phyloP scores from a whole-genome alignment of 345 rosid genomes.

The Cochlearia excelsa region DNA sequence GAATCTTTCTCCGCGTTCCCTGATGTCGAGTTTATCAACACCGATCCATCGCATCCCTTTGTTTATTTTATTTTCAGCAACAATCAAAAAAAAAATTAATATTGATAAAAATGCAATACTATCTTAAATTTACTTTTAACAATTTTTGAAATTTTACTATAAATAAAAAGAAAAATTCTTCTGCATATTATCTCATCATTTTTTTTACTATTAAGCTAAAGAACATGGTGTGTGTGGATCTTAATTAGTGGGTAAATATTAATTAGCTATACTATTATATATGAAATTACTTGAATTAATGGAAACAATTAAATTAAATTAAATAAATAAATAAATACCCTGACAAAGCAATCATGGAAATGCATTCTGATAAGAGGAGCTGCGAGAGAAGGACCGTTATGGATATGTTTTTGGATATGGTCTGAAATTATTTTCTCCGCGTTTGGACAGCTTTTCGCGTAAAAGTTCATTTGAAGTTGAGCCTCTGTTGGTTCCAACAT shows the following conservation, averaged over 20 bases:
- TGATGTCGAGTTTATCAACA: constrained; percentile 69
- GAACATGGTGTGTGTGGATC: too few species aligned
- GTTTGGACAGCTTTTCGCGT: constrained; percentile 64
- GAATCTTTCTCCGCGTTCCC: constrained; percentile 59
- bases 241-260: too few species aligned
- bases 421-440: constrained; percentile 67
- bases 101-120: neutral
- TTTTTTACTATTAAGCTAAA: neutral
- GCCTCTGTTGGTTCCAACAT: constrained; percentile 38
- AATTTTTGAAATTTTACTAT: too few species aligned
- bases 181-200: neutral
- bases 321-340: constrained; percentile 37
- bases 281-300: neutral
- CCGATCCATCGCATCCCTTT: constrained; percentile 90
- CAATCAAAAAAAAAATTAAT: neutral
- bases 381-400: constrained; percentile 65
- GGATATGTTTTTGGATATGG: constrained; percentile 55
- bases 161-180: neutral
- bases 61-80: neutral
- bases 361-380: constrained; percentile 80
- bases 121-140: constrained; percentile 9
- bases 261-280: too few species aligned
- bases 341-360: constrained; percentile 86
- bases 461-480: constrained; percentile 60
- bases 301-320: neutral